phyloP scores from a whole-genome alignment of 1,139 yeast genomes.

The Diutina pseudorugosa region DNA sequence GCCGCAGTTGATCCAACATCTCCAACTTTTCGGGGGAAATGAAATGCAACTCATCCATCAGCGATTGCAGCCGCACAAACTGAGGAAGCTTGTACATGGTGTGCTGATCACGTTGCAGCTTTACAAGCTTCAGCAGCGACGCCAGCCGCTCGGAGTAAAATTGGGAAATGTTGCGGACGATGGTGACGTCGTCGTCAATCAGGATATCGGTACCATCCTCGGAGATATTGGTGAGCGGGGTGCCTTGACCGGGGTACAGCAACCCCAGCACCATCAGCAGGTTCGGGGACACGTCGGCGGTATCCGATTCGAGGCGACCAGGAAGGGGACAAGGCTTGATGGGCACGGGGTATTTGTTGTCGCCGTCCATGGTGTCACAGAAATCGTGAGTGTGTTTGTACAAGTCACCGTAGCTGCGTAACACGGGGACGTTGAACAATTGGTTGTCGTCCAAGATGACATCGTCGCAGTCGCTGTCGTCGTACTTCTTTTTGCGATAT shows the following conservation, averaged over 20 bases:
- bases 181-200: slow-evolving; percentile 20
- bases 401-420: slow-evolving; percentile 24
- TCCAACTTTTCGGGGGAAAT: slow-evolving; percentile 33
- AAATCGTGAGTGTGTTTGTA: slow-evolving; percentile 11
- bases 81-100: slow-evolving; percentile 27
- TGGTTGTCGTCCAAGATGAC: slow-evolving; percentile 26
- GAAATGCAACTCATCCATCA: slow-evolving; percentile 35
- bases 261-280: background rate
- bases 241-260: background rate
- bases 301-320: background rate
- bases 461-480: slow-evolving; percentile 33
- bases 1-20: slow-evolving; percentile 30
- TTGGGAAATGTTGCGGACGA: slow-evolving; percentile 23
- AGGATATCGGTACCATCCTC: background rate
- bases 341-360: slow-evolving; percentile 2
- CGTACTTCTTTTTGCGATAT: slow-evolving; percentile 29
- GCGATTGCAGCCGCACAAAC: slow-evolving; percentile 27
- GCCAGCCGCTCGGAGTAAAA: slow-evolving; percentile 27
- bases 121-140: slow-evolving; percentile 22
- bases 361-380: background rate
- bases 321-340: background rate
- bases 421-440: slow-evolving; percentile 34
- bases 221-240: background rate
- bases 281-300: background rate
- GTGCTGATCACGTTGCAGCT: slow-evolving; percentile 21